These are phyloP conservation scores for Rubroboletus pulcherrimus DNA, from an alignment of 768 basidiomycete genomes.

Conservation along the genomic window DNA sequence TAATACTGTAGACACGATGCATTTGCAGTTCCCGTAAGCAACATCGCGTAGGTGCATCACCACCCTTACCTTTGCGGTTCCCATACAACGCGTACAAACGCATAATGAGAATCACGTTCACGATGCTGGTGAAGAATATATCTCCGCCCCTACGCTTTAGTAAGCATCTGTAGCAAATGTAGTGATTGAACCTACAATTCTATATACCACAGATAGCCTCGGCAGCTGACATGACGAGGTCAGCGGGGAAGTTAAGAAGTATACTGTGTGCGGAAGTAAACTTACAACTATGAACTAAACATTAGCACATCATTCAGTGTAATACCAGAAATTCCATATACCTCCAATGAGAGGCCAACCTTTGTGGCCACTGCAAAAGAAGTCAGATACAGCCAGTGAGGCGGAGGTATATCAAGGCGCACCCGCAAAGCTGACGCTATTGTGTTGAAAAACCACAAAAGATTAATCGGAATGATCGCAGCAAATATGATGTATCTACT, in stretches of 20 bases:
- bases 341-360: background rate
- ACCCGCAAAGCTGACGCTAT: background rate
- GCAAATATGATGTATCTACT: background rate
- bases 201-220: background rate
- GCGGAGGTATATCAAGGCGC: background rate
- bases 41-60: background rate
- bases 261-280: background rate
- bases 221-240: background rate
- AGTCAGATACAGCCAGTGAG: background rate
- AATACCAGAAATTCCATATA: background rate
- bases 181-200: background rate
- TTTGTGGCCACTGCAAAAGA: background rate
- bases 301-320: background rate
- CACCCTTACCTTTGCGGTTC: background rate
- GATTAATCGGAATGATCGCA: background rate
- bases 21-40: background rate
- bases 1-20: background rate
- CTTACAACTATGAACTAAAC: background rate
- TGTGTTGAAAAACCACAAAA: background rate
- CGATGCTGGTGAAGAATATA: conserved; percentile 1
- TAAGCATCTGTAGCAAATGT: background rate
- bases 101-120: conserved; percentile 2
- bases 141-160: background rate
- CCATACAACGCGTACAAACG: conserved; percentile 3
- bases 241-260: background rate